Conservation (phyloP, 2,329 filamentous ascomycete genomes). For the Tolypocladium paradoxum region DNA sequence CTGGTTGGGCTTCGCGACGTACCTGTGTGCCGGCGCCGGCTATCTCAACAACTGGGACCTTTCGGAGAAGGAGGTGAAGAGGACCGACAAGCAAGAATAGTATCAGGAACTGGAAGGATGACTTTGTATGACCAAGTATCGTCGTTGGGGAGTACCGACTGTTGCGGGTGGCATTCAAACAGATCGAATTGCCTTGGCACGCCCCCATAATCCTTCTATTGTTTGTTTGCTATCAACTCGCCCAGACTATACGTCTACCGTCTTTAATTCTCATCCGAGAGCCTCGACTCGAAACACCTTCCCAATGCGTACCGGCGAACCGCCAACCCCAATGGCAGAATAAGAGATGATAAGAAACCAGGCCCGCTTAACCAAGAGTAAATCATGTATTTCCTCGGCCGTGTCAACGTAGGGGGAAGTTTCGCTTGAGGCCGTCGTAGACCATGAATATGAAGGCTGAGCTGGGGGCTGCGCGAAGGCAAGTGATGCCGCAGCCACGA, state of each 20-base stretch:
- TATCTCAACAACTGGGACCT: conserved; percentile 61
- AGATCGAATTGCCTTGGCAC: not conserved
- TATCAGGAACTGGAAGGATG: not conserved
- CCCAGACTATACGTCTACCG: not conserved
- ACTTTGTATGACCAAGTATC: not conserved
- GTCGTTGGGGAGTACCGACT: too few relatives aligned
- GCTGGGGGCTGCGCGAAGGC: conserved; percentile 76
- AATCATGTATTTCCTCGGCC: not conserved
- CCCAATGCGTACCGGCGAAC: not conserved
- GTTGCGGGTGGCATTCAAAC: not conserved
- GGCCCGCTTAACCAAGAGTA: not conserved
- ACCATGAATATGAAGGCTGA: conserved; percentile 98
- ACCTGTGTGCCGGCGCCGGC: conserved; percentile 61
- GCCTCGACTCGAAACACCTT: not conserved
- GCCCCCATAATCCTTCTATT: not conserved
- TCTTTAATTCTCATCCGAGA: not conserved
- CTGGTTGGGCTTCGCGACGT: conserved; percentile 83
- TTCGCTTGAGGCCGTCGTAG: conserved; percentile 73
- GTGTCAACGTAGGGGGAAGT: conserved; percentile 42
- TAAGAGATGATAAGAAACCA: conserved; percentile 5
- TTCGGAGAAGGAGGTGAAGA: conserved; percentile 17
- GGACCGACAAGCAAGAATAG: conserved; percentile 9
- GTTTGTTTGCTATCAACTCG: not conserved
- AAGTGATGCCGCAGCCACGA: conserved; percentile 89
- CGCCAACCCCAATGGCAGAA: conserved; percentile 5